Percentiles rank a stretch among this genome's conserved stretches.
Conservation (phyloP, 176 grass and related monocot genomes). For the Metroxylon sagu region DNA sequence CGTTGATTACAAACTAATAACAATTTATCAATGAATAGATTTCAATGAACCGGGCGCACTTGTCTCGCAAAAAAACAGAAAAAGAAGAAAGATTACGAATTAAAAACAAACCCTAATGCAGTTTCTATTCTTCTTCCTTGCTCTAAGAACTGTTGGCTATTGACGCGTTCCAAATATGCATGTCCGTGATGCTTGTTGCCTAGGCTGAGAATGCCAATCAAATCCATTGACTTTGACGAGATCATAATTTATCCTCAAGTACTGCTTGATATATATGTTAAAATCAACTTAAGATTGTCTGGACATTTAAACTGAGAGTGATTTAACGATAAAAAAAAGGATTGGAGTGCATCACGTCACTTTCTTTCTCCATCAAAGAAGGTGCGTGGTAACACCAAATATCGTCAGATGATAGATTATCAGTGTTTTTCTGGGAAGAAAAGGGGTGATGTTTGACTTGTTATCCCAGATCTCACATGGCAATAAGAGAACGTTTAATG, state of each 20-base stretch:
- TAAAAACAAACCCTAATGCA: not conserved
- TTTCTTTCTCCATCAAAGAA: not conserved
- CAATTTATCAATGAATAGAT: too few relatives aligned
- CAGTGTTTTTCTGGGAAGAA: too few relatives aligned
- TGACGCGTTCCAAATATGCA: not conserved
- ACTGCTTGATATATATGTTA: not conserved
- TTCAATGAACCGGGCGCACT: too few relatives aligned
- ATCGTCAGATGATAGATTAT: too few relatives aligned
- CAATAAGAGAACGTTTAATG: too few relatives aligned
- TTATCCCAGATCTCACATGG: too few relatives aligned
- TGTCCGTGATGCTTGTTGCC: not conserved
- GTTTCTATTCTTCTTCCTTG: not conserved
- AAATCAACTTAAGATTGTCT: not conserved
- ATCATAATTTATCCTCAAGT: not conserved
- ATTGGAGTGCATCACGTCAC: not conserved
- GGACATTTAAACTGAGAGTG: not conserved
- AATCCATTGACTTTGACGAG: not conserved
- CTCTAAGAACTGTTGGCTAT: not conserved
- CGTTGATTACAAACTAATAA: not conserved
- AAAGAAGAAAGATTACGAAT: too few relatives aligned
- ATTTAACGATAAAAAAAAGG: not conserved
- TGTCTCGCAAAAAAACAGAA: too few relatives aligned
- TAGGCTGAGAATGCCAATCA: not conserved
- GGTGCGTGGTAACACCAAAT: not conserved
- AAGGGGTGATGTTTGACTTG: too few relatives aligned